A percentile compares a stretch with the other conserved stretches of the same genome.
These are phyloP conservation scores for Aureobasidium sp. DNA, from an alignment of 2,329 filamentous ascomycete genomes.

Conservation along the genomic window DNA sequence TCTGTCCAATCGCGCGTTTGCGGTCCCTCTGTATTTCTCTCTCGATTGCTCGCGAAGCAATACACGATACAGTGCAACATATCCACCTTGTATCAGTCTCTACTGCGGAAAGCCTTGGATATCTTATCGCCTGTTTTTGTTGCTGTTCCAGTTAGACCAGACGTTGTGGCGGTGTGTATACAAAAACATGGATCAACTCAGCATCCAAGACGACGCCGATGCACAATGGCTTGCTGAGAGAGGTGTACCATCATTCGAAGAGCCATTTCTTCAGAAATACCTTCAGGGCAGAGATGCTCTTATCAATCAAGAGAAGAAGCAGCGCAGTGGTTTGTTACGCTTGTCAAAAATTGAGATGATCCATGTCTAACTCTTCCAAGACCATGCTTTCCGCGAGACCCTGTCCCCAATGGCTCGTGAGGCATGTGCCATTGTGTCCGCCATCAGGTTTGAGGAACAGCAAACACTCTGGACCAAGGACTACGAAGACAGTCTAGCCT, in stretches of 20 bases:
- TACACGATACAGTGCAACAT: not conserved
- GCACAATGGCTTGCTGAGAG: slow-evolving; percentile 33
- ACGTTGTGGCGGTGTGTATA: not conserved
- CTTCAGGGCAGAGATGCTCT: slow-evolving; percentile 65
- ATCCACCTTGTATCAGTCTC: not conserved
- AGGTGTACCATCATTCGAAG: slow-evolving; percentile 39
- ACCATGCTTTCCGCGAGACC: slow-evolving; percentile 61
- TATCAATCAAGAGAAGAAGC: slow-evolving; percentile 70
- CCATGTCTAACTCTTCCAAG: slow-evolving; percentile 29
- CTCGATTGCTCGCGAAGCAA: not conserved
- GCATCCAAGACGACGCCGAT: slow-evolving; percentile 25
- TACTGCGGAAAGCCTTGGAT: too few relatives aligned
- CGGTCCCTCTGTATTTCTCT: not conserved
- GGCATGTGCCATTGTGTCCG: slow-evolving; percentile 71
- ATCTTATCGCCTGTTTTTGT: not conserved
- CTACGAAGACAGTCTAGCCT: slow-evolving; percentile 61
- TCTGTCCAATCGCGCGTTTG: not conserved
- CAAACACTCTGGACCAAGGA: slow-evolving; percentile 66
- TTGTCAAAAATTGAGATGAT: not conserved
- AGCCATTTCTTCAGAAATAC: slow-evolving; percentile 78
- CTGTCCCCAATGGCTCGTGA: slow-evolving; percentile 71
- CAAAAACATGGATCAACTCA: slow-evolving; percentile 1
- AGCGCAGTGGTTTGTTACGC: slow-evolving; percentile 61
- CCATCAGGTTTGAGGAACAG: slow-evolving; percentile 71
- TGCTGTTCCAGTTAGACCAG: too few relatives aligned